Percentiles rank a stretch among this genome's conserved stretches.
Conservation (phyloP, 768 basidiomycete species). For the Trametes gibbosa region DNA sequence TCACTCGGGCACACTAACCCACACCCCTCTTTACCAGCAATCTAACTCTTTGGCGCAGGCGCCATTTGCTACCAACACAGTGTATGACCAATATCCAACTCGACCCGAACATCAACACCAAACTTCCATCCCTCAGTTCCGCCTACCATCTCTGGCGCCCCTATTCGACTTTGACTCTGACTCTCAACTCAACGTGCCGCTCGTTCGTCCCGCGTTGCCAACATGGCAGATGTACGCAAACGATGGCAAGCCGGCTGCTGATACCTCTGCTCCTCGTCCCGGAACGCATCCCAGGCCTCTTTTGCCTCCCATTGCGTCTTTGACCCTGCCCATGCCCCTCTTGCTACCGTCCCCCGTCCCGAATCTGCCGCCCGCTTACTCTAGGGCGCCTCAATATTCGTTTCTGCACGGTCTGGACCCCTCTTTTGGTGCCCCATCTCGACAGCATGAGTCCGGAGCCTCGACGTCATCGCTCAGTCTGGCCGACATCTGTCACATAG, state of each 20-base stretch:
- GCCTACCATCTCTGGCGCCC: constrained; percentile 8
- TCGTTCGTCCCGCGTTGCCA: not conserved
- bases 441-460: not conserved
- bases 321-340: not conserved
- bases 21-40: constrained; percentile 13
- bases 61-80: constrained; percentile 7
- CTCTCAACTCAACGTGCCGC: constrained; percentile 10
- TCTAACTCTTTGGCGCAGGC: constrained; percentile 19
- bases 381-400: not conserved
- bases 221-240: not conserved
- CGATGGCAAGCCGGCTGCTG: not conserved
- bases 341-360: not conserved
- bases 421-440: not conserved
- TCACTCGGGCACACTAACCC: not conserved
- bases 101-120: not conserved
- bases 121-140: not conserved
- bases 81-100: not conserved
- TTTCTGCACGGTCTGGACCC: not conserved
- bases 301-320: not conserved
- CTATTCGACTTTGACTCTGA: not conserved
- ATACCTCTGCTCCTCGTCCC: not conserved
- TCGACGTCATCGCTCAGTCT: not conserved
- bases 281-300: too few relatives aligned
- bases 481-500: constrained; percentile 5
- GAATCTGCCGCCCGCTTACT: not conserved